Evolutionary conservation across 2,329 filamentous ascomycete species (phyloP).

Genomic region (Nectriaceae sp.): DNA sequence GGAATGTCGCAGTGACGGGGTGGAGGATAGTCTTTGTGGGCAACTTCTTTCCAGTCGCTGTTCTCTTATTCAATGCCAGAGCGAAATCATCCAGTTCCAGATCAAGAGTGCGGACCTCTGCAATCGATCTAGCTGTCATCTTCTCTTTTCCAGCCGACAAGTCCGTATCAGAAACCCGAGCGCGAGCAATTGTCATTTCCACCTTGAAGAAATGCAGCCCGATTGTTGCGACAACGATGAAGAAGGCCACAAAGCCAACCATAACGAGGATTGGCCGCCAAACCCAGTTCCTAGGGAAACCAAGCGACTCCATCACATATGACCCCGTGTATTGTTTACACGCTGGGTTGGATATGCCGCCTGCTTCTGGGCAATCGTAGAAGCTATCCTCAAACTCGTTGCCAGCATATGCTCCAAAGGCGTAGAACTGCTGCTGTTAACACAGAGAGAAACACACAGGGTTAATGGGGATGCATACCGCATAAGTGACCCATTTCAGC

Average conservation of each 20-base stretch:
- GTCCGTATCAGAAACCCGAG: constrained; percentile 60
- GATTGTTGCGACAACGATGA: constrained; percentile 61
- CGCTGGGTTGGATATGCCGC: constrained; percentile 62
- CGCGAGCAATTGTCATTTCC: constrained; percentile 69
- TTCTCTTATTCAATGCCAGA: constrained; percentile 64
- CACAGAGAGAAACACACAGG: accelerated
- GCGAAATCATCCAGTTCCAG: constrained; percentile 66
- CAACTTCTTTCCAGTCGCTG: constrained; percentile 50
- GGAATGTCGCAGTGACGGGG: constrained; percentile 67
- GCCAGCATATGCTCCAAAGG: constrained; percentile 68
- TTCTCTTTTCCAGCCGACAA: constrained; percentile 71
- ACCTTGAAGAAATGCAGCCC: constrained; percentile 65
- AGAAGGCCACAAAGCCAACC: constrained; percentile 62
- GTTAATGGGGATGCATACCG: constrained; percentile 39
- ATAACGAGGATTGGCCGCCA: constrained; percentile 65
- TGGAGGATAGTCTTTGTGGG: constrained; percentile 63
- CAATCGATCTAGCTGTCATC: constrained; percentile 55
- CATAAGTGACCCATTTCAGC: constrained; percentile 69
- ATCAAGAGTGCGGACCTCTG: constrained; percentile 60
- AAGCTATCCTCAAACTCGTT: constrained; percentile 75
- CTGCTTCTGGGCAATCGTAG: constrained; percentile 69
- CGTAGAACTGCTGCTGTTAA: constrained; percentile 57
- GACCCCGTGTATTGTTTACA: constrained; percentile 70
- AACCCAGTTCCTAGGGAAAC: constrained; percentile 69
- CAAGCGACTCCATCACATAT: constrained; percentile 69